These are phyloP conservation scores for Prunus mongolica DNA, from an alignment of 306 rosid genomes.

Conservation along the genomic window DNA sequence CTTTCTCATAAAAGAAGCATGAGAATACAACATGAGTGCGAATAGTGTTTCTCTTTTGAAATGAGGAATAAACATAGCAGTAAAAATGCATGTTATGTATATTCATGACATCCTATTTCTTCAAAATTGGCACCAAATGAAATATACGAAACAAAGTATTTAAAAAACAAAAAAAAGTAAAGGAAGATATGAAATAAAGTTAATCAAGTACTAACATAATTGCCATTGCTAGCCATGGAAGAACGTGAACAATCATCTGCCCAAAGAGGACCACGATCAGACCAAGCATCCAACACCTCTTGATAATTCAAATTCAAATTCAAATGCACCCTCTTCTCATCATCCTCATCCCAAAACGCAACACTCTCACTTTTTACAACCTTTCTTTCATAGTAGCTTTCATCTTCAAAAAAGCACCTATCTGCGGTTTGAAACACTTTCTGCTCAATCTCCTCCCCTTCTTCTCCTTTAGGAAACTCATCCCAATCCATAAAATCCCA, in stretches of 20 bases:
- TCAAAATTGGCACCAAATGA: background rate
- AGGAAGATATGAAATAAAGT: background rate
- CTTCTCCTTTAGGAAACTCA: conserved; percentile 30
- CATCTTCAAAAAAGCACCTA: conserved; percentile 34
- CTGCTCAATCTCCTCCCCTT: conserved; percentile 24
- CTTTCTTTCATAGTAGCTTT: conserved; percentile 6
- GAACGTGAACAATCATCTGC: conserved; percentile 44
- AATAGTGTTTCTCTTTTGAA: background rate
- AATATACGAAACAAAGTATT: background rate
- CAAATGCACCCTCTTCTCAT: conserved; percentile 38
- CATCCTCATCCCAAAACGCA: conserved; percentile 50
- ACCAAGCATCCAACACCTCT: conserved; percentile 86
- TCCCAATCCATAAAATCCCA: conserved; percentile 74
- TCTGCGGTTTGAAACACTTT: conserved; percentile 6
- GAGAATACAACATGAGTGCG: background rate
- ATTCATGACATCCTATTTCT: background rate
- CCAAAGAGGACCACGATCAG: conserved; percentile 68
- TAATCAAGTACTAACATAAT: conserved; percentile 47
- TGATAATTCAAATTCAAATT: conserved; percentile 78
- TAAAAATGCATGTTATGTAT: background rate
- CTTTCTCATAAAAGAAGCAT: background rate
- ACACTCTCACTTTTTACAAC: conserved; percentile 40
- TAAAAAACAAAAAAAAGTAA: background rate
- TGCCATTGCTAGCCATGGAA: conserved; percentile 33
- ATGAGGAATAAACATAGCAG: background rate